Evolutionary conservation across 2,329 filamentous ascomycete genomes (phyloP).

Genomic region (Colletotrichum scovillei): DNA sequence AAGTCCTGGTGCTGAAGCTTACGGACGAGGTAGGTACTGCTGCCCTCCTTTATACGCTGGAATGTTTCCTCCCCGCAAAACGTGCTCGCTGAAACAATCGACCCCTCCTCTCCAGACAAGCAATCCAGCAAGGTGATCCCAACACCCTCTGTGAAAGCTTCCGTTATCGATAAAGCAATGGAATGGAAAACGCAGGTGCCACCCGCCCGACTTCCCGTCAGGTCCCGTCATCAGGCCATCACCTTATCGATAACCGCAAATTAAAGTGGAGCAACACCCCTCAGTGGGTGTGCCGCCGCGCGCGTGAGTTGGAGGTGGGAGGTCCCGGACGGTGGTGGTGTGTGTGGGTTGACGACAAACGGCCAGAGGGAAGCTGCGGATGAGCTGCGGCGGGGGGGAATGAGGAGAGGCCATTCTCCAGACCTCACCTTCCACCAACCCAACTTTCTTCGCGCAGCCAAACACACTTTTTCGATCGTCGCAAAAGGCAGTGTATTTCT

Average conservation of each 20-base stretch:
- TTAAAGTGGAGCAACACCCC: conserved; percentile 16
- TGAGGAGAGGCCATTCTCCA: background rate
- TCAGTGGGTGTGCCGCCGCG: background rate
- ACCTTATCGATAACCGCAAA: conserved; percentile 26
- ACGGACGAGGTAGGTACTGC: background rate
- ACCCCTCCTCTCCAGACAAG: conserved; percentile 32
- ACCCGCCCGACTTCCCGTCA: no score
- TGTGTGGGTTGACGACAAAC: conserved; percentile 9
- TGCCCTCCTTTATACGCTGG: background rate
- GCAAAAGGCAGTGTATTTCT: background rate
- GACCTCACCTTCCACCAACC: background rate
- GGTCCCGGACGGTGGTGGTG: background rate
- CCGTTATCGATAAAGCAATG: conserved; percentile 27
- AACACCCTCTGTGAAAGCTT: background rate
- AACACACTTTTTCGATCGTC: background rate
- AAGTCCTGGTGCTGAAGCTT: background rate
- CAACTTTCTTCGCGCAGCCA: background rate
- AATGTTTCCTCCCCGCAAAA: conserved; percentile 21
- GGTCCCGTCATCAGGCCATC: background rate
- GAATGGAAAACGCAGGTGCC: background rate
- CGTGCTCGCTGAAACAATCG: conserved; percentile 24
- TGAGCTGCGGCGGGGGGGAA: conserved; percentile 6
- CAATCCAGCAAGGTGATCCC: background rate
- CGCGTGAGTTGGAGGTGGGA: background rate
- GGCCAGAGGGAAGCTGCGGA: conserved; percentile 6